Evolutionary conservation across 148 eudicot genomes (phyloP), one percentile per base, ranked within the genome.

Genomic region (Dianthus caryophyllus): DNA sequence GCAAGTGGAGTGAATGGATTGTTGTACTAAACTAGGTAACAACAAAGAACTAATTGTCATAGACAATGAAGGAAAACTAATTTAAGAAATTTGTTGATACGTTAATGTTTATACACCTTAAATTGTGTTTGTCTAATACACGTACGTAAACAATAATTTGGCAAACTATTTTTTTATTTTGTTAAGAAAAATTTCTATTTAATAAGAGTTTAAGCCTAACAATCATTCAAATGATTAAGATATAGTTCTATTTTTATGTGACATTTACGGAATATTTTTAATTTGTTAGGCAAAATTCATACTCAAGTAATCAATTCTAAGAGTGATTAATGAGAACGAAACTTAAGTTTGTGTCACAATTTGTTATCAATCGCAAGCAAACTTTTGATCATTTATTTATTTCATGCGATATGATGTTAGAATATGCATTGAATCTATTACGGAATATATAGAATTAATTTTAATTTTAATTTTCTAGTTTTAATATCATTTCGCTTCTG

Each of bases 61-160:
- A 50, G 56, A 36, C 3, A 51, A 68, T 30, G 36, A 44, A 55
- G 22, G 38, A 29, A 52, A 66, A 66, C 59, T 47, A 65, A 54
- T 12, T 59, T 62, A 14, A 71, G 49, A 6, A 41, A 41, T 41
- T 26, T 26, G 75, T 60, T 60, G 21, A 25, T 71, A 61, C 38
- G 44, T 66, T 51, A 29, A 55, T 51, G 38, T 66, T 52, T 2
- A 5, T n/a, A 24, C 18, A 53, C 49, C 51, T 29, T 47, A 18
- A 64, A 64, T 58, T 25, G 67, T n/a, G 62, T 31, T 64, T 8
- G 13, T 14, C 33, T 48, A 49, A 53, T 1, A 24, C 63, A 36
- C 24, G n/a, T 31, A 71, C 71, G 57, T 53, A 71, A 76, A 61
- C 47, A 60, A 14, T 14, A 65, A 60, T n/a, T 41, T 60, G 50